These are phyloP conservation scores for Sphagnum magellanicum DNA, from an alignment of 228 moss, liverwort and hornwort species.

Conservation along the genomic window DNA sequence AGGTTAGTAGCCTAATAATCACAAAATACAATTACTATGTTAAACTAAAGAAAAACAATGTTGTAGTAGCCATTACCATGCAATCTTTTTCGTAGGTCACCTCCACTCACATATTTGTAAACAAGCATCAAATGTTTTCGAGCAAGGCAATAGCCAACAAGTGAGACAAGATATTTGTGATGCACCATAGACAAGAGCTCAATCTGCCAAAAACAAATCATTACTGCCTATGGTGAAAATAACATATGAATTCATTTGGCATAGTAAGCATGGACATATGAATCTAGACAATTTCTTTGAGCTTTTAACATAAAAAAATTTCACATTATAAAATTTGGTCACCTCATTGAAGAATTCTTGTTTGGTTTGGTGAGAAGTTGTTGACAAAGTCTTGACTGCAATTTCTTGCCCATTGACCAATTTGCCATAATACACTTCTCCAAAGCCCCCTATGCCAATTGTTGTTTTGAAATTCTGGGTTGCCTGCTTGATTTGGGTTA, in stretches of 20 bases:
- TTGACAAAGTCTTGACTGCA: conserved; percentile 49
- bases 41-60: too few relatives aligned
- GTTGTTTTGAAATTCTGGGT: conserved; percentile 39
- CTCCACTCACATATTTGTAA: conserved; percentile 60
- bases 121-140: conserved; percentile 44
- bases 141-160: conserved; percentile 50
- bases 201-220: conserved; percentile 20
- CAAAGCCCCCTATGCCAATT: conserved; percentile 49
- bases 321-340: not conserved
- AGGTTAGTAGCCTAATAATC: too few relatives aligned
- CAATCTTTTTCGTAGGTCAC: conserved; percentile 48
- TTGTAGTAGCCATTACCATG: conserved; percentile 26
- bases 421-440: conserved; percentile 58
- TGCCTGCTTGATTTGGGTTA: conserved; percentile 27
- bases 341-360: conserved; percentile 69
- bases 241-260: not conserved
- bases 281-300: not conserved
- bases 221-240: not conserved
- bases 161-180: conserved; percentile 64
- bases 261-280: not conserved
- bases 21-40: too few relatives aligned
- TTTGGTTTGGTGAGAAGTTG: conserved; percentile 48
- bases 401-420: conserved; percentile 43
- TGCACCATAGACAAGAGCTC: conserved; percentile 62
- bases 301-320: not conserved